Evolutionary conservation across 179 eudicot species (phyloP), one percentile per base, ranked within the genome.

Genomic region (Spinacia oleracea): DNA sequence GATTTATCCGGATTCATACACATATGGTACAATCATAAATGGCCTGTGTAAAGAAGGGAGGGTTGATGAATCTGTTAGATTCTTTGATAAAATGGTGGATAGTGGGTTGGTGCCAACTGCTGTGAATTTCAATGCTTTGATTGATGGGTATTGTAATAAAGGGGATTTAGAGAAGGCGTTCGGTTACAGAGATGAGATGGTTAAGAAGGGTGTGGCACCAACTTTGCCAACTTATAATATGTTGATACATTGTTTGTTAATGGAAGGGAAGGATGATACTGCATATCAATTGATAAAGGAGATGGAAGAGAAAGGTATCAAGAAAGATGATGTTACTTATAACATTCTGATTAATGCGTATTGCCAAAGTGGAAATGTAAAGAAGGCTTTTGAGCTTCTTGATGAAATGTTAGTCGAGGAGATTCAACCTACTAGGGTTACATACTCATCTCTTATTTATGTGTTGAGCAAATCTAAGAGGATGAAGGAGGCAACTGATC

Each of bases 151-250:
- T 78, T 89, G 93, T 76, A 92, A 88, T 77, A 89, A 73, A 74
- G 93, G 96, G 43, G 85, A 90, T 60, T 69, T 93, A 64, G 86
- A 85, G 38, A 86, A 45, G 80, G 97, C 96, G 42, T 88, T 91
- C 51, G 25, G 58, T 75, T 90, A 63, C 27, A 82, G 79, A 76
- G 89, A 89, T 84, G 91, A 91, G 87, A 91, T 93, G 96, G 79
- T 83, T 81, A 80, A 70, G 71, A 85, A 77, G 70, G 90, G 85
- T 56, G 78, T 88, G 71, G 32, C 27, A 42, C 94, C 92, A 2
- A 90, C 85, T n/a, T 89, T 89, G 79, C 83, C 96, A 11, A 93
- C 97, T 0, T 93, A 91, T 79, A 93, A 91, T 82, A 50, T 85
- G 76, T 65, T 93, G 74, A 84, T 91, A 72, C 97, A 89, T 84